These are phyloP conservation scores for Aspergillus neoniger DNA, from an alignment of 2,329 filamentous ascomycete genomes.

Conservation along the genomic window DNA sequence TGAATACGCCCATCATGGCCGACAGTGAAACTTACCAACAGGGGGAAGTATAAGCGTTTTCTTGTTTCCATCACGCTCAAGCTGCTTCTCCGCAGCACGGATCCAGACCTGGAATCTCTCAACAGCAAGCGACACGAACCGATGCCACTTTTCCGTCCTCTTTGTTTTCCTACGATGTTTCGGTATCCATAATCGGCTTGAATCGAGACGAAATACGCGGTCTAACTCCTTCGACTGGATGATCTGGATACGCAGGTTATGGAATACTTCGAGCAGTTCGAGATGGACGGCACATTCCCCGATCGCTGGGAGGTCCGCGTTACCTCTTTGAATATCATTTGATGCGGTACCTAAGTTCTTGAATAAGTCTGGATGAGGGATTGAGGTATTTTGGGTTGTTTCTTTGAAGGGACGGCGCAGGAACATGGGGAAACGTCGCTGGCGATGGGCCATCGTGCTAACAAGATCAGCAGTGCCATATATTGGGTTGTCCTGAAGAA, in stretches of 20 bases:
- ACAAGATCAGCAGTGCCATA: not conserved
- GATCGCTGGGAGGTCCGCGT: conserved; percentile 5
- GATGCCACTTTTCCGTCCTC: conserved; percentile 14
- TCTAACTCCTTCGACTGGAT: conserved; percentile 15
- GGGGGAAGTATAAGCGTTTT: conserved; percentile 49
- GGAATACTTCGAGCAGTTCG: conserved; percentile 20
- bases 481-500: not conserved
- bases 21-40: conserved; percentile 49
- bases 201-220: conserved; percentile 5
- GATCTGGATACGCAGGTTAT: conserved; percentile 10
- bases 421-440: not conserved
- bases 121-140: conserved; percentile 15
- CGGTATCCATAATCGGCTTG: not conserved
- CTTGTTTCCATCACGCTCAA: not conserved
- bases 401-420: not conserved
- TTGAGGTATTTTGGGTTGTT: not conserved
- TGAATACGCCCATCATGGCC: no score
- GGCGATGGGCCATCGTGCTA: not conserved
- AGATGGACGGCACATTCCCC: conserved; percentile 20
- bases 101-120: conserved; percentile 17
- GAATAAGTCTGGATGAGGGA: not conserved
- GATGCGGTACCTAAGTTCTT: not conserved
- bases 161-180: not conserved
- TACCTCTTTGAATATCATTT: not conserved
- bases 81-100: not conserved